Conservation (phyloP, 2,329 filamentous ascomycete genomes). For the Orbilia quercus region DNA sequence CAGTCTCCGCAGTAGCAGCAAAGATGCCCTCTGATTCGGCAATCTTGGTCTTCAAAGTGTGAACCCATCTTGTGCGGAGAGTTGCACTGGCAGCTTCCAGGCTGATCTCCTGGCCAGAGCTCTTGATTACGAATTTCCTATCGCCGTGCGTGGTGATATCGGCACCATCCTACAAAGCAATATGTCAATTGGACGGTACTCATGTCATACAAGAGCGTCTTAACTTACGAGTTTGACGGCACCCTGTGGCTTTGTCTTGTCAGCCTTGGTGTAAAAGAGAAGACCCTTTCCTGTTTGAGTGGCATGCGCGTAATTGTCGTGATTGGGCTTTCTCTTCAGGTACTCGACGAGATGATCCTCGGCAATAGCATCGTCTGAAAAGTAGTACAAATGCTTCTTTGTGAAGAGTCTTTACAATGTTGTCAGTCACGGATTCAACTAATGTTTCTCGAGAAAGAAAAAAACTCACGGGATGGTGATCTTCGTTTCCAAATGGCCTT, state of each 20-base stretch:
- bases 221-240: slow-evolving; percentile 83
- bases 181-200: neutral
- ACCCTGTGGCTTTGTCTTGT: slow-evolving; percentile 82
- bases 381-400: slow-evolving; percentile 90
- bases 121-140: slow-evolving; percentile 83
- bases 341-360: slow-evolving; percentile 79
- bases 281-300: slow-evolving; percentile 94
- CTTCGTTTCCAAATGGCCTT: slow-evolving; percentile 59
- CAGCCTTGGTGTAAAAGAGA: slow-evolving; percentile 88
- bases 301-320: slow-evolving; percentile 79
- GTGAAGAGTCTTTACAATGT: slow-evolving; percentile 76
- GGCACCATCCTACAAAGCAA: slow-evolving; percentile 68
- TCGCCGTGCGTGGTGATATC: slow-evolving; percentile 80
- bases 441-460: too few relatives aligned
- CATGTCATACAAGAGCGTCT: too few relatives aligned
- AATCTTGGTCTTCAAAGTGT: slow-evolving; percentile 82
- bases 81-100: slow-evolving; percentile 82
- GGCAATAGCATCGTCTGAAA: slow-evolving; percentile 77
- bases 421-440: too few relatives aligned
- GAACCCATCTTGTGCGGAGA: slow-evolving; percentile 93
- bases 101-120: slow-evolving; percentile 88
- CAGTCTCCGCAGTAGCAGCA: slow-evolving; percentile 77
- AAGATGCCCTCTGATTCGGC: slow-evolving; percentile 85
- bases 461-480: slow-evolving; percentile 48
- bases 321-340: slow-evolving; percentile 81